Conservation (phyloP, 441 rosid species). For the Croton setiger region DNA sequence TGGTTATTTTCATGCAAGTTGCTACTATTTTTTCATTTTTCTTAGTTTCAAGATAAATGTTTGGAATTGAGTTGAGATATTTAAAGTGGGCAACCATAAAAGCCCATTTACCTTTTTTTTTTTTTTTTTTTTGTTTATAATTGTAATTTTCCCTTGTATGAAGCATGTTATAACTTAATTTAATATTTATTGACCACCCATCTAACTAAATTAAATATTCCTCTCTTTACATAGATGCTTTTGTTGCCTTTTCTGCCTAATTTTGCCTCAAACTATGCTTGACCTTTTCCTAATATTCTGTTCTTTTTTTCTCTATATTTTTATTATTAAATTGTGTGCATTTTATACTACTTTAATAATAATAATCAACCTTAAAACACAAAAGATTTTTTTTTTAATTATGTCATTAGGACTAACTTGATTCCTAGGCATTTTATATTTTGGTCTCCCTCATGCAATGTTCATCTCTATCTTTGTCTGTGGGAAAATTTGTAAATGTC, state of each 20-base stretch:
- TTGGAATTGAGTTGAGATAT: too few species aligned
- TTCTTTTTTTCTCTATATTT: background rate
- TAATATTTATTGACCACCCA: too few species aligned
- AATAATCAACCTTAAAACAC: too few species aligned
- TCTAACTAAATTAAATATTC: too few species aligned
- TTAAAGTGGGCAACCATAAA: background rate
- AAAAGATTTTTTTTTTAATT: too few species aligned
- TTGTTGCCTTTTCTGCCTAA: background rate
- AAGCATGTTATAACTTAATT: background rate
- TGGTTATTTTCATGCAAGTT: background rate
- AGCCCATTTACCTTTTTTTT: background rate
- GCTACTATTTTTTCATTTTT: background rate
- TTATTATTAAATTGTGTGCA: background rate
- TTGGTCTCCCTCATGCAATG: background rate
- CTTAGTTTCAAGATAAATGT: too few species aligned
- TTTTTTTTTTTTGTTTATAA: too few species aligned
- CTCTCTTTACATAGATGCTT: background rate
- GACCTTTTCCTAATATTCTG: background rate
- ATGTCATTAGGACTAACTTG: too few species aligned
- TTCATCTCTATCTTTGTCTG: background rate
- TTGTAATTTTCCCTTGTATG: background rate
- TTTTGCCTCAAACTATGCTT: background rate
- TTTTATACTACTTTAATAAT: background rate
- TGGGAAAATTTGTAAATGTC: background rate
- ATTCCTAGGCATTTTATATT: background rate